Base-by-base conservation (phyloP, 202 grass and related monocot genomes). In the Alloteropsis angusta region DNA sequence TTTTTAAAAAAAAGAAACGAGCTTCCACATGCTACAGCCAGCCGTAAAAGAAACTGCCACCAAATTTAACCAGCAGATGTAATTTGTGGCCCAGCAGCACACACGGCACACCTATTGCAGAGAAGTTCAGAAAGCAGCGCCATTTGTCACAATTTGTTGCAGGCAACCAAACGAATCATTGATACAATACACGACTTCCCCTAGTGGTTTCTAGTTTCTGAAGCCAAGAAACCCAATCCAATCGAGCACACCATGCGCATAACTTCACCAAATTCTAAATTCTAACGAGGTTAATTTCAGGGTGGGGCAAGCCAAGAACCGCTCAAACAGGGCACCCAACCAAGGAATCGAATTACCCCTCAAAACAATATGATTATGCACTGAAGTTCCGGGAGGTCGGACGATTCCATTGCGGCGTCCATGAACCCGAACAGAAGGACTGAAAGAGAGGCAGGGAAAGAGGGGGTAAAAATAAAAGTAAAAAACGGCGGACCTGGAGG, bases 401-500 rank as follows among this genome's bases (percentile, higher is more conserved):
- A 47, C 45, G 45, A 47, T 16, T 47, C 52, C 7, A 22, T 8
- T 4, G 22, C 8, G 10, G 13, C 5, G 38, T 23, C 13, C 19
- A 68, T 1, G 22, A 67, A 68, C 13, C 3, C 21, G 2, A 26
- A 39, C 41, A 48, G 19, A 9, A 1, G 12, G 49, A 30, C 28
- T 30, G 65, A 49, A 8, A 71, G 26, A 12, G 68, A 19, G 63
- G 9, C 28, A 12, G 15, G 4, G 60, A 4, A 4, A 9, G 56
- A 9, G 3, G 11, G 47, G 17, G 43, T 69, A 54, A 10, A 26
- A 12, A 5, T 30, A 30, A 30, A 30, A n/a, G 12, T 0, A 68
- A 9, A 68, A 68, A 47, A 47, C 4, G 44, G 28, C 1, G 28
- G 5, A 92, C 93, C 81, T 88, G 83, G 43, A 97, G 82, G 6